phyloP scores from a whole-genome alignment of 345 rosid species.

The Cardamine chenopodiifolia region DNA sequence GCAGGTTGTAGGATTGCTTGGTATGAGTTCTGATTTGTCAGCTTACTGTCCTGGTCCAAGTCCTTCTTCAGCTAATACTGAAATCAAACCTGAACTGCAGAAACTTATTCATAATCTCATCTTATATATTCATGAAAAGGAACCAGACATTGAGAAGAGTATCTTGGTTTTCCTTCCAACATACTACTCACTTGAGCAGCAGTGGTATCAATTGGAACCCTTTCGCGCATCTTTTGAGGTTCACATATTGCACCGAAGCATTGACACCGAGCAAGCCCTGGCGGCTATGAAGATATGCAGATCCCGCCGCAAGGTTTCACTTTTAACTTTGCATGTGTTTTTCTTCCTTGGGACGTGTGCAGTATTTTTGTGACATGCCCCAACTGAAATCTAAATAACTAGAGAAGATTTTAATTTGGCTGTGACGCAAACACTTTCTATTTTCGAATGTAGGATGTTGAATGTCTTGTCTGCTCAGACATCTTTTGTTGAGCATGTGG shows the following conservation, averaged over 20 bases:
- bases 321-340: conserved; percentile 14
- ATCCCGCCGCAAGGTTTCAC: conserved; percentile 82
- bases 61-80: conserved; percentile 63
- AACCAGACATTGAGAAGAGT: conserved; percentile 84
- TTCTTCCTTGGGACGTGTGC: conserved; percentile 17
- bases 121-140: conserved; percentile 68
- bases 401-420: conserved; percentile 8
- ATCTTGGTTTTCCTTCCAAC: conserved; percentile 95
- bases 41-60: conserved; percentile 64
- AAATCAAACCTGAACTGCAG: conserved; percentile 72
- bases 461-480: background rate
- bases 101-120: conserved; percentile 73
- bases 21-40: conserved; percentile 50
- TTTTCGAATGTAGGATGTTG: conserved; percentile 3
- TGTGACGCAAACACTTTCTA: conserved; percentile 17
- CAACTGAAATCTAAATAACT: conserved; percentile 18
- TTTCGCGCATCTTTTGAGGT: conserved; percentile 63
- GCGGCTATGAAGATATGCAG: conserved; percentile 81
- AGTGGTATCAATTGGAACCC: conserved; percentile 70
- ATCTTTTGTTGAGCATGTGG: conserved; percentile 7
- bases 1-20: conserved; percentile 71
- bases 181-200: conserved; percentile 77
- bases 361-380: background rate
- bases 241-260: conserved; percentile 83
- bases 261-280: conserved; percentile 85